A percentile compares a stretch with the other conserved stretches of the same genome.
Evolutionary conservation across 176 grass and related monocot species (phyloP).

Genomic region (Triticum turgidum): DNA sequence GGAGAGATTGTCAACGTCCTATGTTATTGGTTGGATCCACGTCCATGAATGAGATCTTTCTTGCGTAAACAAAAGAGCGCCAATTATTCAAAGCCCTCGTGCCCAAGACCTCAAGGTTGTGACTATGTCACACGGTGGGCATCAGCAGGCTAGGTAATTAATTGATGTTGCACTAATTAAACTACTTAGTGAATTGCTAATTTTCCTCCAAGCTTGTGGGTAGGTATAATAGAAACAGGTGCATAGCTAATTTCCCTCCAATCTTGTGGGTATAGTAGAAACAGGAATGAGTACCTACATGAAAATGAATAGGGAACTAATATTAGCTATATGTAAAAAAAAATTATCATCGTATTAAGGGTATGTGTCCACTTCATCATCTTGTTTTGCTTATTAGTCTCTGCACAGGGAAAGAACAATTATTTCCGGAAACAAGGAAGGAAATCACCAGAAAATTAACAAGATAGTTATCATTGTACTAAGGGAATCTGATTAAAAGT

Average conservation of each 20-base stretch:
- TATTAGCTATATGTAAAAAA: neutral
- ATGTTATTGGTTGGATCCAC: slow-evolving; percentile 24
- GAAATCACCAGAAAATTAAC: neutral
- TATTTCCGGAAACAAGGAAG: neutral
- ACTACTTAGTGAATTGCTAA: too few relatives aligned
- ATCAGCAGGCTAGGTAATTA: slow-evolving; percentile 23
- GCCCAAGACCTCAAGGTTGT: neutral
- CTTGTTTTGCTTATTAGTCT: neutral
- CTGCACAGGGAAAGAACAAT: neutral
- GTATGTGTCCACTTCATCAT: neutral
- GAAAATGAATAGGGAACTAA: neutral
- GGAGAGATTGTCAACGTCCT: neutral
- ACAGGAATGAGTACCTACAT: neutral
- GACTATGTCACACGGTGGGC: slow-evolving; percentile 45
- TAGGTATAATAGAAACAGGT: too few relatives aligned
- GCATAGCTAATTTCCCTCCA: neutral
- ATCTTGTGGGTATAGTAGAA: neutral
- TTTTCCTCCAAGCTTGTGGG: too few relatives aligned
- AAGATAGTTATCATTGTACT: too few relatives aligned
- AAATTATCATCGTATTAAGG: neutral
- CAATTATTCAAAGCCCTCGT: slow-evolving; percentile 36
- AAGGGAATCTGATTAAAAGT: too few relatives aligned
- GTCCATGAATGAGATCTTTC: neutral
- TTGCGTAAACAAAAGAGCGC: neutral
- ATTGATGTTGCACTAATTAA: neutral